Percentiles rank a stretch among this genome's conserved stretches.
phyloP scores from a whole-genome alignment of 2,329 filamentous ascomycete species.

The Daldinia sp. region DNA sequence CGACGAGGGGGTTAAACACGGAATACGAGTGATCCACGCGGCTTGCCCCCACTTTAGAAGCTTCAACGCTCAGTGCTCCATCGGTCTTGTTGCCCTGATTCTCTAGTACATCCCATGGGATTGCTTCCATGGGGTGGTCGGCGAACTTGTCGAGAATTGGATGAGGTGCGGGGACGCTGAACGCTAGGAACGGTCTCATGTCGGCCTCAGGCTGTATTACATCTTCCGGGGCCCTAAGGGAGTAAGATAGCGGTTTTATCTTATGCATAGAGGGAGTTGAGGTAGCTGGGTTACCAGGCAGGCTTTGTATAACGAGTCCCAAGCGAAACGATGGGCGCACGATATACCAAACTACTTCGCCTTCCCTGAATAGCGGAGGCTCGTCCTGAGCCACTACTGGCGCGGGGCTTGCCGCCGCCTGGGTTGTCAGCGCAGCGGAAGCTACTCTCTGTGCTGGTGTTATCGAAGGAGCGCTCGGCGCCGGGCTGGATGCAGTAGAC shows the following conservation, averaged over 20 bases:
- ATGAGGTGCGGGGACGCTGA: conserved; percentile 56
- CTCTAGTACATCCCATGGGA: conserved; percentile 53
- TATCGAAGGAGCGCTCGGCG: neutral
- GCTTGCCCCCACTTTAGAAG: conserved; percentile 60
- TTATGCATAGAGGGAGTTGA: neutral
- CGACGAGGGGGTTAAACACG: conserved; percentile 53
- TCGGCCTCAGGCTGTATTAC: conserved; percentile 52
- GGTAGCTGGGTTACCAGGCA: neutral
- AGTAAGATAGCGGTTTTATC: conserved; percentile 44
- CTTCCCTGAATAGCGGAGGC: conserved; percentile 54
- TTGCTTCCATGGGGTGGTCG: conserved; percentile 51
- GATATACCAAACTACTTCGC: conserved; percentile 61
- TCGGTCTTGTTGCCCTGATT: conserved; percentile 48
- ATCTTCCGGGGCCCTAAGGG: conserved; percentile 51
- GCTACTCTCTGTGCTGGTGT: conserved; percentile 1
- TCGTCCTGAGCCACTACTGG: conserved; percentile 26
- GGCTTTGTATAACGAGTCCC: conserved; percentile 51
- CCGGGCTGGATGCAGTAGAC: neutral
- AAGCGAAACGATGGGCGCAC: conserved; percentile 55
- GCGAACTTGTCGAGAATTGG: conserved; percentile 49
- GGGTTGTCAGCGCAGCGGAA: neutral
- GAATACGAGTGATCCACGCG: conserved; percentile 60
- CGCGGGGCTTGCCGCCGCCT: neutral
- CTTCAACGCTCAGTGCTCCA: conserved; percentile 56
- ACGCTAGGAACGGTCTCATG: conserved; percentile 60